A percentile compares a stretch with the other conserved stretches of the same genome.
Conservation (phyloP, 805 yeast species). For the Candida vartiovaarae region DNA sequence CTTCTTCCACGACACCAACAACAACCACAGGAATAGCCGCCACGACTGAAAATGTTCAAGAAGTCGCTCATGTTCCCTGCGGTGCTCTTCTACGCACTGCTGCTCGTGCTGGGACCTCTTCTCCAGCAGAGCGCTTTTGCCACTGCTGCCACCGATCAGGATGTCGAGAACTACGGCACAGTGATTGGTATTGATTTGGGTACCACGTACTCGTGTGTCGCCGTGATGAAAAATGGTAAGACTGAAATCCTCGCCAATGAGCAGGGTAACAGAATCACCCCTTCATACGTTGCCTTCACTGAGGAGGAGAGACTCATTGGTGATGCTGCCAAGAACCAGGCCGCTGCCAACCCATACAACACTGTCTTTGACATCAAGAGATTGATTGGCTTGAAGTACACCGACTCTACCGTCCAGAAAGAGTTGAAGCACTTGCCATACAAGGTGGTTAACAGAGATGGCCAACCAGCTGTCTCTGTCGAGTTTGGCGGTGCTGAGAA, state of each 20-base stretch:
- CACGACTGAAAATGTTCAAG: constrained; percentile 14
- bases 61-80: constrained; percentile 28
- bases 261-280: constrained; percentile 96
- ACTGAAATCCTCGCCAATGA: constrained; percentile 93
- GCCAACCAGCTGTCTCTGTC: constrained; percentile 80
- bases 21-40: background rate
- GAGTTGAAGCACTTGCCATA: constrained; percentile 84
- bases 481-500: constrained; percentile 66
- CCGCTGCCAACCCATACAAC: constrained; percentile 79
- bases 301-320: constrained; percentile 91
- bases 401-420: constrained; percentile 69
- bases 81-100: constrained; percentile 25
- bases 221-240: constrained; percentile 75
- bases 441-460: constrained; percentile 57
- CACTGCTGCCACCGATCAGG: constrained; percentile 24
- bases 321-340: constrained; percentile 95
- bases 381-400: constrained; percentile 77
- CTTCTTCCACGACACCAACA: no score
- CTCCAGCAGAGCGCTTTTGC: constrained; percentile 17
- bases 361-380: constrained; percentile 90
- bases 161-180: constrained; percentile 45
- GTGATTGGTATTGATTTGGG: constrained; percentile 96
- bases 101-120: constrained; percentile 22
- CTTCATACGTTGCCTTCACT: constrained; percentile 89
- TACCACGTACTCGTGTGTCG: constrained; percentile 96